Evolutionary conservation across 768 basidiomycete genomes (phyloP).

Genomic region (Pisolithus tinctorius): DNA sequence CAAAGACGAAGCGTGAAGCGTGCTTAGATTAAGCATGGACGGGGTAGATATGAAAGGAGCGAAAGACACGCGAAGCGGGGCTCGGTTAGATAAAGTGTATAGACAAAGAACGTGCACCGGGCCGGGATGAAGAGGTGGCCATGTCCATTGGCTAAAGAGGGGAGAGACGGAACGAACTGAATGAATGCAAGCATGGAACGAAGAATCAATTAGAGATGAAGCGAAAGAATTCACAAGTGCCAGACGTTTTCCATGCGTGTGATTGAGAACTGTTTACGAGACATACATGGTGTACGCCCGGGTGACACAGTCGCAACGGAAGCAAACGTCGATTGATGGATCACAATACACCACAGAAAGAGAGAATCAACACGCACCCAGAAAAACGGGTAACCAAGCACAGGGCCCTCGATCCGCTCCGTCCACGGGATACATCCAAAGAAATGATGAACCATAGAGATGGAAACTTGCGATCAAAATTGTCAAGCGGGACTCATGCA

Average conservation of each 20-base stretch:
- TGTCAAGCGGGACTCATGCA: constrained; percentile 17
- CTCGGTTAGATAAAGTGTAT: constrained; percentile 22
- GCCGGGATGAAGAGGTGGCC: constrained; percentile 10
- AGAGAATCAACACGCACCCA: background rate
- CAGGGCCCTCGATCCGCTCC: background rate
- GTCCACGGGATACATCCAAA: constrained; percentile 6
- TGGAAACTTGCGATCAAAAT: constrained; percentile 3
- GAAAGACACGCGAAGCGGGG: constrained; percentile 3
- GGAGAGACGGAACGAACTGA: constrained; percentile 3
- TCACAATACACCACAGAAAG: background rate
- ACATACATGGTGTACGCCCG: background rate
- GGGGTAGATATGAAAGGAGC: constrained; percentile 10
- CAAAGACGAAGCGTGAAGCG: background rate
- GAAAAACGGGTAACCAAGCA: background rate
- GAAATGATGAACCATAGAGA: background rate
- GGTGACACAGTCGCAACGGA: background rate
- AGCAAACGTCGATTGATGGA: background rate
- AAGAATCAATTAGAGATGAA: constrained; percentile 1
- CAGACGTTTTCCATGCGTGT: constrained; percentile 19
- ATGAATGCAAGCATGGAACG: constrained; percentile 12
- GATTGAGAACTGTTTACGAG: background rate
- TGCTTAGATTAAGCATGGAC: constrained; percentile 3
- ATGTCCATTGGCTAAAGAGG: constrained; percentile 10
- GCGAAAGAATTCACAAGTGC: constrained; percentile 8
- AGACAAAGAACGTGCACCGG: no score